Conservation (phyloP, 768 basidiomycete species). For the Tylopilus sp. region DNA sequence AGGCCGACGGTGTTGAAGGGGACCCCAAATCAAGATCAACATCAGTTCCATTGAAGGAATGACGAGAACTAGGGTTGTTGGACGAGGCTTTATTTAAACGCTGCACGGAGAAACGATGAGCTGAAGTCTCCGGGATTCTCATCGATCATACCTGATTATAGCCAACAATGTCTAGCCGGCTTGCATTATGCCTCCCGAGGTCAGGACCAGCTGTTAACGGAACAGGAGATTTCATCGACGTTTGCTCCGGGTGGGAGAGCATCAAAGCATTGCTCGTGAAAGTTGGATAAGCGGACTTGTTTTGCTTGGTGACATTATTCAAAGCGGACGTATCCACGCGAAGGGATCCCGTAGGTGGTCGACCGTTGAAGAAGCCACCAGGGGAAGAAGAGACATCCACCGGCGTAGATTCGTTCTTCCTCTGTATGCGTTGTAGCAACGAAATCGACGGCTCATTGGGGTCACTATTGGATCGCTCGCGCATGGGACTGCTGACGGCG, state of each 20-base stretch:
- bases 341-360: conserved; percentile 67
- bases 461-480: conserved; percentile 77
- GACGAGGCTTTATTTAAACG: conserved; percentile 49
- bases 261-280: conserved; percentile 47
- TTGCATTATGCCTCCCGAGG: conserved; percentile 71
- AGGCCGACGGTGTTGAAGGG: conserved; percentile 51
- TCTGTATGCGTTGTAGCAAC: conserved; percentile 74
- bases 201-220: conserved; percentile 86
- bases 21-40: conserved; percentile 55
- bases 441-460: conserved; percentile 71
- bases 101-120: conserved; percentile 29
- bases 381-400: conserved; percentile 45
- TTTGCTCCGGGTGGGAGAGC: conserved; percentile 54
- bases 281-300: conserved; percentile 81
- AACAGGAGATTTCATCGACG: conserved; percentile 64
- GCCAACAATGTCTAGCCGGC: conserved; percentile 70
- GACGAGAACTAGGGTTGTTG: conserved; percentile 52
- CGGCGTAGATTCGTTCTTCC: conserved; percentile 57
- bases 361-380: conserved; percentile 49
- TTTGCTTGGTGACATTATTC: conserved; percentile 60
- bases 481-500: conserved; percentile 48
- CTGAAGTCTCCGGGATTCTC: conserved; percentile 1
- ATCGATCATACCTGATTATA: conserved; percentile 55
- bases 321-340: conserved; percentile 72
- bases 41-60: conserved; percentile 76